A percentile compares a stretch with the other conserved stretches of the same genome.
Evolutionary conservation across 257 asterid genomes (phyloP).

Genomic region (Salvia miltiorrhiza): DNA sequence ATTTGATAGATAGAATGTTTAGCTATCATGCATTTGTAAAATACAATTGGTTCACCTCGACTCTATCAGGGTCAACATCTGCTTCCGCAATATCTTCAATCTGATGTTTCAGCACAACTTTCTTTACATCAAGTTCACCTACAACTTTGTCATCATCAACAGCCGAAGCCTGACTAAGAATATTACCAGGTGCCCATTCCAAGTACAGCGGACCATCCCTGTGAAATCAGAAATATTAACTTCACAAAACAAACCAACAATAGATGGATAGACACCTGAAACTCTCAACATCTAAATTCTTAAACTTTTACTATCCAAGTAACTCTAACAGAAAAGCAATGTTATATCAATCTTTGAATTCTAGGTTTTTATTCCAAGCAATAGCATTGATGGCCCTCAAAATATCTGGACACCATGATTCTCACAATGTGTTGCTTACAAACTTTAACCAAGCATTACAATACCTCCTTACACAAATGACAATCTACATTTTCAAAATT

Average conservation of each 20-base stretch:
- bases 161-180: slow-evolving; percentile 54
- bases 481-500: neutral
- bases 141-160: slow-evolving; percentile 32
- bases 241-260: slow-evolving; percentile 20
- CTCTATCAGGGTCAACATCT: slow-evolving; percentile 80
- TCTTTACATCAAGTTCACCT: slow-evolving; percentile 50
- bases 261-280: neutral
- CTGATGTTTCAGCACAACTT: slow-evolving; percentile 58
- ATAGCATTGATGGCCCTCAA: neutral
- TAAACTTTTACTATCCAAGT: neutral
- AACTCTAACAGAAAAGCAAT: neutral
- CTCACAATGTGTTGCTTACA: neutral
- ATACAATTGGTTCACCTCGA: slow-evolving; percentile 52
- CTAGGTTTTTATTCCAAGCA: slow-evolving; percentile 8
- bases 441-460: neutral
- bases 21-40: neutral
- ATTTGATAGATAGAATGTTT: neutral
- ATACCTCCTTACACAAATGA: neutral
- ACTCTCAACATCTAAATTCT: neutral
- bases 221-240: slow-evolving; percentile 14
- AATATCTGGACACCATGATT: neutral
- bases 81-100: slow-evolving; percentile 51
- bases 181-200: slow-evolving; percentile 95
- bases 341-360: neutral
- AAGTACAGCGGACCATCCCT: slow-evolving; percentile 93